These are phyloP conservation scores for Heliosperma pusillum DNA, from an alignment of 148 eudicot genomes.

Conservation along the genomic window DNA sequence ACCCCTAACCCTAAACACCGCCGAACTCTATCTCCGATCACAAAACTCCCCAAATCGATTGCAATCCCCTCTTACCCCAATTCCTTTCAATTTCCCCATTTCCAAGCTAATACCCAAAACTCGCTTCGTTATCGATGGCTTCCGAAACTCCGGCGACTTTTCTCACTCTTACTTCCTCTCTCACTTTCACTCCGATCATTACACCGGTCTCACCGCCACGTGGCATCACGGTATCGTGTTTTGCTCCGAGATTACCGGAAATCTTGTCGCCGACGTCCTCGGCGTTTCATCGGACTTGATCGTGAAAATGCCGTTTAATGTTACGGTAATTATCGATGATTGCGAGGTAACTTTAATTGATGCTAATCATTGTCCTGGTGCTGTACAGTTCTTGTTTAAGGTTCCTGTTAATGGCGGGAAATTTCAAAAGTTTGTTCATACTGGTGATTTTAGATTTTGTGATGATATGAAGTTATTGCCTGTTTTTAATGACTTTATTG, in stretches of 20 bases:
- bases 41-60: constrained; percentile 19
- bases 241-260: constrained; percentile 62
- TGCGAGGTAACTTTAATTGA: constrained; percentile 66
- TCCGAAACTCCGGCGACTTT: constrained; percentile 58
- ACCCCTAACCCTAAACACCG: constrained; percentile 58
- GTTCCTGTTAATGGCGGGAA: constrained; percentile 39
- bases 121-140: constrained; percentile 80
- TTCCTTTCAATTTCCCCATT: constrained; percentile 58
- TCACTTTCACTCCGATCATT: constrained; percentile 97
- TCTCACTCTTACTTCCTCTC: constrained; percentile 85
- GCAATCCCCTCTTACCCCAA: constrained; percentile 39
- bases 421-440: constrained; percentile 76
- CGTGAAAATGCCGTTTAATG: constrained; percentile 34
- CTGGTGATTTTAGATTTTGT: constrained; percentile 86
- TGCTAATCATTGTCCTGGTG: constrained; percentile 98
- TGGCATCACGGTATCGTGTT: constrained; percentile 77
- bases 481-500: constrained; percentile 52
- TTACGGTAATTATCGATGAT: constrained; percentile 52
- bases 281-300: constrained; percentile 36
- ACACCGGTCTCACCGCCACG: constrained; percentile 57
- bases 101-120: constrained; percentile 79
- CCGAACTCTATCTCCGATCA: constrained; percentile 43
- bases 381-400: constrained; percentile 79
- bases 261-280: constrained; percentile 47
- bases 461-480: constrained; percentile 50